phyloP scores from a whole-genome alignment of 2,329 filamentous ascomycete species.

The Pseudocercospora musae region DNA sequence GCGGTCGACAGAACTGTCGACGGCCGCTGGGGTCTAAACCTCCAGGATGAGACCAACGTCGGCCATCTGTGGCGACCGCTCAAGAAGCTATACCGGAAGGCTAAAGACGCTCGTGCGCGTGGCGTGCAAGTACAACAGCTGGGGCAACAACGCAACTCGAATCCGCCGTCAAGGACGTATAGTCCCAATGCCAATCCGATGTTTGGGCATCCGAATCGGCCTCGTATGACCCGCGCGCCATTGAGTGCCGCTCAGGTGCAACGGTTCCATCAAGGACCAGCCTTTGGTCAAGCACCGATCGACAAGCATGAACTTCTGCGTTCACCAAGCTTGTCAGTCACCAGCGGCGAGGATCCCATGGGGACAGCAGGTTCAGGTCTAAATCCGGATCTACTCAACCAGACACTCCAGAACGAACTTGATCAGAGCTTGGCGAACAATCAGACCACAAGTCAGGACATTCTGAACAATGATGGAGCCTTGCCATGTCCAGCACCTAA shows the following conservation, averaged over 20 bases:
- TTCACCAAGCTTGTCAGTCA: conserved; percentile 27
- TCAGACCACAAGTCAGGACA: background rate
- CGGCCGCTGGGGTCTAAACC: conserved; percentile 40
- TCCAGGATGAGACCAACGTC: conserved; percentile 35
- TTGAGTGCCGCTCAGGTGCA: conserved; percentile 35
- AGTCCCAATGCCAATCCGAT: conserved; percentile 35
- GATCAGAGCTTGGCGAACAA: conserved; percentile 3
- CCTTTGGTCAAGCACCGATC: conserved; percentile 32
- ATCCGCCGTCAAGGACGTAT: conserved; percentile 28
- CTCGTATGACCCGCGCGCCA: conserved; percentile 31
- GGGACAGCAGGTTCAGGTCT: conserved; percentile 7
- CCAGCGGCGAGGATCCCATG: conserved; percentile 19
- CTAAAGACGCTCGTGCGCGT: conserved; percentile 51
- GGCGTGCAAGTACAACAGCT: conserved; percentile 44
- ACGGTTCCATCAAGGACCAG: conserved; percentile 33
- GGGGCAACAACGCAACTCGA: conserved; percentile 17
- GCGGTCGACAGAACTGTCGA: conserved; percentile 51
- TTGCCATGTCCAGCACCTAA: background rate
- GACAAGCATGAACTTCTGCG: conserved; percentile 35
- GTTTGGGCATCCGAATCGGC: conserved; percentile 32
- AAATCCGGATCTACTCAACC: conserved; percentile 11
- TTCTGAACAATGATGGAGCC: background rate
- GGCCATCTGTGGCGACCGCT: conserved; percentile 64
- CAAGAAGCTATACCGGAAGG: conserved; percentile 58
- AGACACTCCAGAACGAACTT: conserved; percentile 3